Conservation (phyloP, 169 alveolate genomes). For the Eimeria necatrix region DNA sequence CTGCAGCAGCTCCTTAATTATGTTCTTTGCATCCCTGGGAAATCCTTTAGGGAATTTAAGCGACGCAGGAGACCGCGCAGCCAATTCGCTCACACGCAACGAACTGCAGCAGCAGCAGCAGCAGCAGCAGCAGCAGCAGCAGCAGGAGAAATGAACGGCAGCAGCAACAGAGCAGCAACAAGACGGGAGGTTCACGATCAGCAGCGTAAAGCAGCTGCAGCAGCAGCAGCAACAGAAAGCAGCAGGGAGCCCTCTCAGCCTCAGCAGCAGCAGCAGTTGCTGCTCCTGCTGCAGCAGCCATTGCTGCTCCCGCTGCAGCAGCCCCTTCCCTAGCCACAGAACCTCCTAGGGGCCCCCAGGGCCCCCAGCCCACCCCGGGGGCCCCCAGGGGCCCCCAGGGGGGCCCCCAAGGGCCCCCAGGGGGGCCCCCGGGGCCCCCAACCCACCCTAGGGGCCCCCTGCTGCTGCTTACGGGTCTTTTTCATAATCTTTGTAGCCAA, state of each 20-base stretch:
- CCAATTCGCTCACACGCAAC: background rate
- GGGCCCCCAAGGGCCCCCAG: no score
- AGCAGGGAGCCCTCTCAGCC: background rate
- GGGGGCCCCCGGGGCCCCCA: no score
- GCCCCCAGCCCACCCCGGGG: no score
- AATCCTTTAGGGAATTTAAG: conserved; percentile 16
- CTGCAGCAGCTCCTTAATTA: conserved; percentile 38
- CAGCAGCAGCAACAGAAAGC: background rate
- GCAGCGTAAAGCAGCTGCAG: background rate
- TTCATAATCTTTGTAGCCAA: conserved; percentile 61
- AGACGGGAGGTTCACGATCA: background rate
- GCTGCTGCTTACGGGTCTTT: conserved; percentile 33
- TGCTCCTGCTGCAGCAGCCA: background rate
- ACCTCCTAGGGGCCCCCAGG: no score
- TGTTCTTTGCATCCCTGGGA: conserved; percentile 65
- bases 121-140: conserved; percentile 14
- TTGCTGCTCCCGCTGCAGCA: background rate
- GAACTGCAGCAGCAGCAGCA: conserved; percentile 31
- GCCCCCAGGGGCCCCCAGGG: no score
- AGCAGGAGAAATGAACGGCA: conserved; percentile 15
- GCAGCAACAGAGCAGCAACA: conserved; percentile 4
- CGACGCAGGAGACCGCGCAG: conserved; percentile 5
- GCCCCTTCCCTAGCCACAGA: conserved; percentile 1
- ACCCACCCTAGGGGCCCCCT: no score
- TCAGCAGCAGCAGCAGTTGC: background rate